Evolutionary conservation across 2,329 filamentous ascomycete genomes (phyloP).

Genomic region (Teratosphaeria zuluensis): DNA sequence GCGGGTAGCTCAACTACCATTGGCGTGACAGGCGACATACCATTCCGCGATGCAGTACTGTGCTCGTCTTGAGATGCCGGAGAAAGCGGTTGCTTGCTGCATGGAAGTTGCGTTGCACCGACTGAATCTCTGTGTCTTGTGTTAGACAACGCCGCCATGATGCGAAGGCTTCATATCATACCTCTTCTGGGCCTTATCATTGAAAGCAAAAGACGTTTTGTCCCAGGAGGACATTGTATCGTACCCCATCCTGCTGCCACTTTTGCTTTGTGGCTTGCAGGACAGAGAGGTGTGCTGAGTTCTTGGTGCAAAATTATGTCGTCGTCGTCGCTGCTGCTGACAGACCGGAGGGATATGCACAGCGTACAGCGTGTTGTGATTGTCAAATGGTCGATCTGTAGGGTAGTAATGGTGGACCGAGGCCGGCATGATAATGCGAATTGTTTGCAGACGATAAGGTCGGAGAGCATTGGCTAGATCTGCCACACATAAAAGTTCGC

Average conservation of each 20-base stretch:
- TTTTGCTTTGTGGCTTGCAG: background rate
- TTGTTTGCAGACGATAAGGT: background rate
- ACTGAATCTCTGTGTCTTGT: background rate
- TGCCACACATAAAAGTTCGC: background rate
- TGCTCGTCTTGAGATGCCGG: background rate
- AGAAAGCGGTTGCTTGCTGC: background rate
- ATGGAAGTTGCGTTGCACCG: background rate
- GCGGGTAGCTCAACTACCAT: background rate
- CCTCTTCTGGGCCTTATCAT: slow-evolving; percentile 8
- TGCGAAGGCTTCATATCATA: slow-evolving; percentile 2
- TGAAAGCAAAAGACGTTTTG: slow-evolving; percentile 6
- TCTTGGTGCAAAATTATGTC: background rate
- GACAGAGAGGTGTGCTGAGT: background rate
- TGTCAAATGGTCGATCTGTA: background rate
- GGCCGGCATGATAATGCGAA: background rate
- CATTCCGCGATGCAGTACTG: background rate
- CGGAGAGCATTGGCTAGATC: background rate
- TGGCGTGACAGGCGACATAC: background rate
- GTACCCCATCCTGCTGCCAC: slow-evolving; percentile 11
- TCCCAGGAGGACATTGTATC: slow-evolving; percentile 18
- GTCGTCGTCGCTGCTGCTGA: background rate
- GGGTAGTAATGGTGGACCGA: background rate
- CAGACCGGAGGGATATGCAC: background rate
- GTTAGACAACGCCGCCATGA: background rate
- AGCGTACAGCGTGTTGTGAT: background rate